A percentile compares a stretch with the other conserved stretches of the same genome.
These are phyloP conservation scores for Endocarpon pusillum DNA, from an alignment of 495 filamentous ascomycete genomes.

Conservation along the genomic window DNA sequence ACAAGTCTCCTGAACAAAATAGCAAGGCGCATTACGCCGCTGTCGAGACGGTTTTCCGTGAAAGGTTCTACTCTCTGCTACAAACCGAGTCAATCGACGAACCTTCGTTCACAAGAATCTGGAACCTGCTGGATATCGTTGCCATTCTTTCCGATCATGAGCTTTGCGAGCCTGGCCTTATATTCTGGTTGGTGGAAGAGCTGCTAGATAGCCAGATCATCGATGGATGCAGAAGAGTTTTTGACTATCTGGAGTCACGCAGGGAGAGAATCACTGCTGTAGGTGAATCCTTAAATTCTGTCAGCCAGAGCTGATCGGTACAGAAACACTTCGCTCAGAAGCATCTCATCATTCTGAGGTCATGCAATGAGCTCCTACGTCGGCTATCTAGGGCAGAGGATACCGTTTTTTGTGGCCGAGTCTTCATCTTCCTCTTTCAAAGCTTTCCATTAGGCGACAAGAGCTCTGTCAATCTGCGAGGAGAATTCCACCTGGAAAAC, in stretches of 20 bases:
- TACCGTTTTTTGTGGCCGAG: slow-evolving; percentile 88
- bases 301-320: slow-evolving; percentile 7
- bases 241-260: slow-evolving; percentile 86
- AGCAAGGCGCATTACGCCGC: slow-evolving; percentile 43
- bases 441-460: slow-evolving; percentile 91
- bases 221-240: slow-evolving; percentile 71
- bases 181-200: slow-evolving; percentile 86
- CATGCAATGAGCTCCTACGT: slow-evolving; percentile 87
- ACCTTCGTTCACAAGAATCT: slow-evolving; percentile 60
- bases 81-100: slow-evolving; percentile 53
- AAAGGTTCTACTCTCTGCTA: slow-evolving; percentile 57
- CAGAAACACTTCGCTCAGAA: slow-evolving; percentile 71
- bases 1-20: too few species aligned
- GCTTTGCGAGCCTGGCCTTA: slow-evolving; percentile 66
- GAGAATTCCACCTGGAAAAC: slow-evolving; percentile 93
- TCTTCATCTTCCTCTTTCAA: slow-evolving; percentile 96
- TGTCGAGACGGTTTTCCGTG: slow-evolving; percentile 62
- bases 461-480: slow-evolving; percentile 89
- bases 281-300: slow-evolving; percentile 5
- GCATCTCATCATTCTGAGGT: slow-evolving; percentile 68
- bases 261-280: slow-evolving; percentile 68
- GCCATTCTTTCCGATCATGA: slow-evolving; percentile 69
- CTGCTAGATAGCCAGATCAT: slow-evolving; percentile 91
- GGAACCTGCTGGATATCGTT: slow-evolving; percentile 85
- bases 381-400: slow-evolving; percentile 86